phyloP scores from a whole-genome alignment of 2,329 filamentous ascomycete species.

The Microcera coccophila region DNA sequence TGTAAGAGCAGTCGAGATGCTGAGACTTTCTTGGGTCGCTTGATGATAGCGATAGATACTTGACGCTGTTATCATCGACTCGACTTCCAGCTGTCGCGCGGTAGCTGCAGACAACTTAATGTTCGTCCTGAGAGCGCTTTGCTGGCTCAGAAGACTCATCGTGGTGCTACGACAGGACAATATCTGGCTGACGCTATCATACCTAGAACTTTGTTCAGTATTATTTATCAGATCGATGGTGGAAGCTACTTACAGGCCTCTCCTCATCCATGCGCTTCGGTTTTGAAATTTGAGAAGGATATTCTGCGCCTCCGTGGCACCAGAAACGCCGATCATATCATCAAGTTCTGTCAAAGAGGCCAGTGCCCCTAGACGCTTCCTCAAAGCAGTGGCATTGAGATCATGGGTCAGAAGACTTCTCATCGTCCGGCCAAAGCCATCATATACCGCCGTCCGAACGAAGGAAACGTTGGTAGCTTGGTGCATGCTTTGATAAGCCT shows the following conservation, averaged over 20 bases:
- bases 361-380: constrained; percentile 57
- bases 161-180: constrained; percentile 79
- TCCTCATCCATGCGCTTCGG: constrained; percentile 75
- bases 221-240: neutral
- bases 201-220: constrained; percentile 43
- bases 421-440: constrained; percentile 60
- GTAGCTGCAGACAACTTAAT: constrained; percentile 59
- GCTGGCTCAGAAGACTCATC: constrained; percentile 73
- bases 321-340: constrained; percentile 63
- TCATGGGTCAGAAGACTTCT: constrained; percentile 48
- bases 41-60: constrained; percentile 74
- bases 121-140: constrained; percentile 57
- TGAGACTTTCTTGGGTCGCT: constrained; percentile 80
- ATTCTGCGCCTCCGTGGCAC: constrained; percentile 56
- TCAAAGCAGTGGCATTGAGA: constrained; percentile 48
- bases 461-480: constrained; percentile 55
- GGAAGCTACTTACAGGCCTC: constrained; percentile 60
- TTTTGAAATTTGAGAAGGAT: constrained; percentile 60
- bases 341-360: constrained; percentile 78
- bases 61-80: constrained; percentile 72
- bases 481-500: constrained; percentile 74
- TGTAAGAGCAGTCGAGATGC: constrained; percentile 77
- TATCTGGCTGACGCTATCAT: constrained; percentile 74
- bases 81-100: constrained; percentile 68
- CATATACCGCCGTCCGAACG: constrained; percentile 57